These are phyloP conservation scores for Lasiodiplodia gonubiensis DNA, from an alignment of 2,329 filamentous ascomycete species.

Conservation along the genomic window DNA sequence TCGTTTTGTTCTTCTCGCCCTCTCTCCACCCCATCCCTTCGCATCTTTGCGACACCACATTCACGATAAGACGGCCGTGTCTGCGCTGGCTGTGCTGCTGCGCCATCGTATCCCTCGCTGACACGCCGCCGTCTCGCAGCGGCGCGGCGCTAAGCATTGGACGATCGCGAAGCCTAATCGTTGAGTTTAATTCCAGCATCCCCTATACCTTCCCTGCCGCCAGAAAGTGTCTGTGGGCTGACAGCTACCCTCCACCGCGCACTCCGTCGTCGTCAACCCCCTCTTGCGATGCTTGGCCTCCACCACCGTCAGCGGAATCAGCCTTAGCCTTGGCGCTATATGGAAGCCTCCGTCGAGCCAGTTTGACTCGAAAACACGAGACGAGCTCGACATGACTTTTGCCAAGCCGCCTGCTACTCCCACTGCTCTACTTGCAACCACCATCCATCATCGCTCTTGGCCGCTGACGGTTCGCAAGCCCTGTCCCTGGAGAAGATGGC, in stretches of 20 bases:
- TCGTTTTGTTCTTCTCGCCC: not conserved
- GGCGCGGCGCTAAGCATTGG: conserved; percentile 13
- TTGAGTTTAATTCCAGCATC: conserved; percentile 5
- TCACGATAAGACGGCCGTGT: not conserved
- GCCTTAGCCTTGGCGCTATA: not conserved
- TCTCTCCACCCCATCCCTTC: not conserved
- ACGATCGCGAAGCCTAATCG: conserved; percentile 7
- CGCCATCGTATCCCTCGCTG: conserved; percentile 1
- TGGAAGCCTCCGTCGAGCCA: not conserved
- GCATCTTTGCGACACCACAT: not conserved
- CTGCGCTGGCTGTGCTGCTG: not conserved
- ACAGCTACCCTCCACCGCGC: not conserved
- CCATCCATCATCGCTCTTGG: not conserved
- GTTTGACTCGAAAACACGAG: conserved; percentile 4
- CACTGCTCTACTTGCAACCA: not conserved
- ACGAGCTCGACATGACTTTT: not conserved
- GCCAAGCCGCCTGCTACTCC: not conserved
- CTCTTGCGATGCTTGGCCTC: not conserved
- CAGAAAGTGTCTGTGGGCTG: not conserved
- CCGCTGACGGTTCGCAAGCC: not conserved
- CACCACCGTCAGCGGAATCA: not conserved
- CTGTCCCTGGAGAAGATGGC: not conserved
- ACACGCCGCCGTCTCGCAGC: conserved; percentile 19
- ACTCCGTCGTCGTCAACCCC: not conserved
- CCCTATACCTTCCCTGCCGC: not conserved